A percentile compares a stretch with the other conserved stretches of the same genome.
Evolutionary conservation across 2,329 filamentous ascomycete species (phyloP).

Genomic region (Diaporthe aspalathi): DNA sequence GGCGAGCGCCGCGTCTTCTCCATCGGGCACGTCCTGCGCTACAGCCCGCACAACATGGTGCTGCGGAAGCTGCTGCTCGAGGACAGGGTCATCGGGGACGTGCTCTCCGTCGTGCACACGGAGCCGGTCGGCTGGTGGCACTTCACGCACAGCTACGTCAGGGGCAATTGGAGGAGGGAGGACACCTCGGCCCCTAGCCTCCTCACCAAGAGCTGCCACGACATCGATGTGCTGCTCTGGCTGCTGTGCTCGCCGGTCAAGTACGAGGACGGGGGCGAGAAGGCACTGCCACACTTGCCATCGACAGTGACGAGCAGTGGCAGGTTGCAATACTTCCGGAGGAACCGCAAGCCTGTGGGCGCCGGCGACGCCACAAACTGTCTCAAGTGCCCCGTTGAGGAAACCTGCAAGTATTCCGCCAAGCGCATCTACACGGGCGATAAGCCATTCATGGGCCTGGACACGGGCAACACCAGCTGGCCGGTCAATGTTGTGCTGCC

Average conservation of each 20-base stretch:
- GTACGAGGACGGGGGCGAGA: conserved; percentile 53
- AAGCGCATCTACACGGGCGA: conserved; percentile 82
- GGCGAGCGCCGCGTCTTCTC: conserved; percentile 73
- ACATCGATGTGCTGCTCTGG: conserved; percentile 94
- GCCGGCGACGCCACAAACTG: conserved; percentile 89
- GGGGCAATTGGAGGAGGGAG: conserved; percentile 92
- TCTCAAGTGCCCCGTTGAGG: conserved; percentile 79
- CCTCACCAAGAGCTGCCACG: conserved; percentile 95
- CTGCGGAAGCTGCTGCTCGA: conserved; percentile 82
- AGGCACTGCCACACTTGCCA: conserved; percentile 75
- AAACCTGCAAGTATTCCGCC: conserved; percentile 85
- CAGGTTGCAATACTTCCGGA: conserved; percentile 81
- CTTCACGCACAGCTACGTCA: conserved; percentile 89
- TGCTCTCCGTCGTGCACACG: conserved; percentile 88
- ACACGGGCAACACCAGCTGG: conserved; percentile 77
- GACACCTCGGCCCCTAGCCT: conserved; percentile 82
- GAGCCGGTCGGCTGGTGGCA: conserved; percentile 98
- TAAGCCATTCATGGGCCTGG: conserved; percentile 66
- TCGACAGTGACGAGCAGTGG: conserved; percentile 81
- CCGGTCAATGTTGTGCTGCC: conserved; percentile 90
- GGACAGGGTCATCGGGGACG: conserved; percentile 82
- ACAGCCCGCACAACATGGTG: conserved; percentile 91
- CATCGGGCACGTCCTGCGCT: conserved; percentile 92
- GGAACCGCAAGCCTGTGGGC: conserved; percentile 76
- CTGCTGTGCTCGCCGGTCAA: conserved; percentile 79